Evolutionary conservation across 768 basidiomycete genomes (phyloP).

Genomic region (Russula foetens): DNA sequence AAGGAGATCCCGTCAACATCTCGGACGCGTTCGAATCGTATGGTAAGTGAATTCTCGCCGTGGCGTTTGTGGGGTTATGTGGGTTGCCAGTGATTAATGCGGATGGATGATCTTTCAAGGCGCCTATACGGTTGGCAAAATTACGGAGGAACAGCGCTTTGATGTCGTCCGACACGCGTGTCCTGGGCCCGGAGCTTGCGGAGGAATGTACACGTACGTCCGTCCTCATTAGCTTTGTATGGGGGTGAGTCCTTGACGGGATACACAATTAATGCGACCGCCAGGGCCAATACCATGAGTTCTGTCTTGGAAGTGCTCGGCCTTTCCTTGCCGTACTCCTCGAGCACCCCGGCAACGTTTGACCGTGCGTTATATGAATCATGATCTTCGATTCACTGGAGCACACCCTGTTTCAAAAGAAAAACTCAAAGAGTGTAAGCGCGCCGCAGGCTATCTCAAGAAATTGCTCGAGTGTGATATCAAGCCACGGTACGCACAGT

Average conservation of each 20-base stretch:
- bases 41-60: constrained; percentile 48
- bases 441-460: constrained; percentile 70
- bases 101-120: constrained; percentile 34
- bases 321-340: constrained; percentile 79
- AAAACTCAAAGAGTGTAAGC: constrained; percentile 76
- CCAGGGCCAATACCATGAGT: constrained; percentile 82
- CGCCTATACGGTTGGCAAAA: constrained; percentile 67
- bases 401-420: constrained; percentile 32
- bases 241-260: background rate
- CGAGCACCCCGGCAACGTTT: constrained; percentile 66
- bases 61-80: background rate
- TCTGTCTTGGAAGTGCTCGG: constrained; percentile 77
- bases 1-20: constrained; percentile 80
- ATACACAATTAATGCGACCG: background rate
- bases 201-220: constrained; percentile 78
- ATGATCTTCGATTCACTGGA: background rate
- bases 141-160: constrained; percentile 70
- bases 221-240: background rate
- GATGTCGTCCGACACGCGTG: constrained; percentile 84
- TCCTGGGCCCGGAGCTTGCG: constrained; percentile 78
- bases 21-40: constrained; percentile 81
- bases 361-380: constrained; percentile 37
- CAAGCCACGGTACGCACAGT: constrained; percentile 55
- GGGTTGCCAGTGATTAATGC: background rate
- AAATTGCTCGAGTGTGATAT: constrained; percentile 67